phyloP scores from a whole-genome alignment of 2,329 filamentous ascomycete genomes.

The Fusarium pseudonygamai region DNA sequence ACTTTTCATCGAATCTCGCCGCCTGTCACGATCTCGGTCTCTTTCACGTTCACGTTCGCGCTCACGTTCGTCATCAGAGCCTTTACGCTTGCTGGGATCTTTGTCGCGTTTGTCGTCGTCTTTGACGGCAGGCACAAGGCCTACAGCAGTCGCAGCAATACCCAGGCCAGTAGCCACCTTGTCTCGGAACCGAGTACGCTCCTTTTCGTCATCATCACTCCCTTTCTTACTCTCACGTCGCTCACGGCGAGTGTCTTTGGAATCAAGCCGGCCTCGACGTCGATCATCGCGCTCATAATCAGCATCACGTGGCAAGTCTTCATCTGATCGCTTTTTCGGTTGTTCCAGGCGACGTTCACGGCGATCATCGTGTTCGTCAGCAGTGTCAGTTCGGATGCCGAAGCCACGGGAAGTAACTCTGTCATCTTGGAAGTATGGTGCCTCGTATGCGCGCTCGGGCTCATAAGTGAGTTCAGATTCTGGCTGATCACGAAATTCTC shows the following conservation, averaged over 20 bases:
- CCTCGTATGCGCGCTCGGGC: constrained; percentile 41
- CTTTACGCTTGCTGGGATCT: constrained; percentile 43
- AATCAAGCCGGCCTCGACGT: constrained; percentile 39
- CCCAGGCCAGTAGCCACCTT: constrained; percentile 60
- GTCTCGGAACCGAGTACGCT: constrained; percentile 57
- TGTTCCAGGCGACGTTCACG: constrained; percentile 51
- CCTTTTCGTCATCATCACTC: constrained; percentile 51
- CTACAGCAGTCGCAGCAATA: constrained; percentile 59
- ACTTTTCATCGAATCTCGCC: constrained; percentile 32
- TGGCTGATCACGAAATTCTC: constrained; percentile 53
- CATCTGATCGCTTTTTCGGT: constrained; percentile 45
- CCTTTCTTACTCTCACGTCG: constrained; percentile 44
- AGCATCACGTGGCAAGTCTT: constrained; percentile 42
- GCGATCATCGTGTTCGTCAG: constrained; percentile 53
- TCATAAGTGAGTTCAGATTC: constrained; percentile 47
- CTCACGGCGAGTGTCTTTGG: constrained; percentile 44
- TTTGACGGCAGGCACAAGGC: constrained; percentile 51
- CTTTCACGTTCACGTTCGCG: constrained; percentile 37
- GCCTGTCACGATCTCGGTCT: constrained; percentile 29
- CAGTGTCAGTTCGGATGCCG: constrained; percentile 58
- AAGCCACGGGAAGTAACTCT: constrained; percentile 59
- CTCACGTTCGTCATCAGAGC: constrained; percentile 44
- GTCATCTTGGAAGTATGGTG: constrained; percentile 57
- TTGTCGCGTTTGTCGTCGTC: constrained; percentile 53
- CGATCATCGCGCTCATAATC: constrained; percentile 46